Conservation (phyloP, 441 rosid species). For the Manihot esculenta region DNA sequence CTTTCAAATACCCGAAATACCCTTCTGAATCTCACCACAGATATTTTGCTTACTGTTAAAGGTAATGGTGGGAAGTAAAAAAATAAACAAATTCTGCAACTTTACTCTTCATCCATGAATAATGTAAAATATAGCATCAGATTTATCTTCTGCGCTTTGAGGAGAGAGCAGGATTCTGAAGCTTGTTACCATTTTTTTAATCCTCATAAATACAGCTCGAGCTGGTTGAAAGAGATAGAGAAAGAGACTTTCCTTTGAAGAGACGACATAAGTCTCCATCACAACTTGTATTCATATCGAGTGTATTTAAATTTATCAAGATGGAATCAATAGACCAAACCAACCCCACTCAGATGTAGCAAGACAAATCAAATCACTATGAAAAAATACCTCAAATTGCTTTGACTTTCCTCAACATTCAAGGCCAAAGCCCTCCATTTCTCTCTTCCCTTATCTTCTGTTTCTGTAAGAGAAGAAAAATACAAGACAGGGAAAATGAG, state of each 20-base stretch:
- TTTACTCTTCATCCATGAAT: slow-evolving; percentile 35
- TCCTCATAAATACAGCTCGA: slow-evolving; percentile 35
- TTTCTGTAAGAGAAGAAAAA: slow-evolving; percentile 4
- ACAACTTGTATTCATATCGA: slow-evolving; percentile 42
- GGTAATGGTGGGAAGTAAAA: slow-evolving; percentile 26
- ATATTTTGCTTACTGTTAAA: slow-evolving; percentile 1
- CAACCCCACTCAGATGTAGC: slow-evolving; percentile 32
- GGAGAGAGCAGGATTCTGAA: slow-evolving; percentile 22
- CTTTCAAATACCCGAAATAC: slow-evolving; percentile 26
- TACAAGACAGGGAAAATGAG: background rate
- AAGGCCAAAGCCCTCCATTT: slow-evolving; percentile 4
- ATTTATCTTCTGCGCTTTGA: slow-evolving; percentile 9
- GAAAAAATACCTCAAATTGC: slow-evolving; percentile 35
- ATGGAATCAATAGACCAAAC: slow-evolving; percentile 34
- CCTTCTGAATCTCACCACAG: slow-evolving; percentile 15
- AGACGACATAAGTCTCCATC: slow-evolving; percentile 73
- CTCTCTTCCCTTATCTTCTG: background rate
- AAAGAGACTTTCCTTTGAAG: slow-evolving; percentile 70
- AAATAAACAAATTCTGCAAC: slow-evolving; percentile 17
- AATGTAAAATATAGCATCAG: slow-evolving; percentile 14
- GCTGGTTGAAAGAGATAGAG: slow-evolving; percentile 22
- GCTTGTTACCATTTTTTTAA: slow-evolving; percentile 32
- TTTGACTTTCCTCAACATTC: slow-evolving; percentile 32
- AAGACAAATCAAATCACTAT: slow-evolving; percentile 8
- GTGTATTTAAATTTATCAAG: slow-evolving; percentile 42